Evolutionary conservation across 352 stramenopile genomes (phyloP).

Genomic region (Thalassiosira mediterranea): DNA sequence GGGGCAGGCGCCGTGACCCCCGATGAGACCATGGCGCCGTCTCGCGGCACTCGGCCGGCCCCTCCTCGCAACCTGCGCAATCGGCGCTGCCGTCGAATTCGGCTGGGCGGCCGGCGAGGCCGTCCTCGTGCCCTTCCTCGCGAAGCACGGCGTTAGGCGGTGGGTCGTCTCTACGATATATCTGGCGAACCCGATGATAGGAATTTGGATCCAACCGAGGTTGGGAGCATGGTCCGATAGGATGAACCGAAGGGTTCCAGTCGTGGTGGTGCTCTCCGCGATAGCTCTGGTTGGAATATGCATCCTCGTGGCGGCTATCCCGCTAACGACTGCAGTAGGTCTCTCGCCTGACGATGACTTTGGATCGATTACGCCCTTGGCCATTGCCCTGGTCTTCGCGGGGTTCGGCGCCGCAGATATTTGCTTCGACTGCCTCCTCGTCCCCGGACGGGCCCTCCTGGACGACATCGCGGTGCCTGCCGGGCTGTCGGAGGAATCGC

Average conservation of each 20-base stretch:
- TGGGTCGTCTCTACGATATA: constrained; percentile 32
- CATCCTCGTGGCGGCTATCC: constrained; percentile 1
- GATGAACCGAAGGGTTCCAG: constrained; percentile 10
- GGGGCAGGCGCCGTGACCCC: too few relatives aligned
- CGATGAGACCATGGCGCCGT: background rate
- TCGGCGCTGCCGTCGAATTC: constrained; percentile 20
- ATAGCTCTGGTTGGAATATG: constrained; percentile 8
- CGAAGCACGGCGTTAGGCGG: constrained; percentile 8
- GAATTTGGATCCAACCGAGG: constrained; percentile 17
- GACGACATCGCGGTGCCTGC: constrained; percentile 27
- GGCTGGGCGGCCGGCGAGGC: constrained; percentile 27
- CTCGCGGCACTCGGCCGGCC: background rate
- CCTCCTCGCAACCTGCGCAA: constrained; percentile 24
- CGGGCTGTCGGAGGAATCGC: constrained; percentile 2
- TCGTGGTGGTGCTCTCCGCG: constrained; percentile 8
- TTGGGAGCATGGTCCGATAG: constrained; percentile 17
- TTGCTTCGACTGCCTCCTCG: constrained; percentile 29
- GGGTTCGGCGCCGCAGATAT: constrained; percentile 26
- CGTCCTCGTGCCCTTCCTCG: constrained; percentile 20
- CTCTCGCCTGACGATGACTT: background rate
- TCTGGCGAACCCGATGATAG: constrained; percentile 19
- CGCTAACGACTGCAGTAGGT: background rate
- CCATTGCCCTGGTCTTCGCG: constrained; percentile 10
- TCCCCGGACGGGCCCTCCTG: constrained; percentile 24
- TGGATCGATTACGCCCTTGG: background rate